Conservation (phyloP, 345 rosid species). For the Excoecaria cochinchinensis region DNA sequence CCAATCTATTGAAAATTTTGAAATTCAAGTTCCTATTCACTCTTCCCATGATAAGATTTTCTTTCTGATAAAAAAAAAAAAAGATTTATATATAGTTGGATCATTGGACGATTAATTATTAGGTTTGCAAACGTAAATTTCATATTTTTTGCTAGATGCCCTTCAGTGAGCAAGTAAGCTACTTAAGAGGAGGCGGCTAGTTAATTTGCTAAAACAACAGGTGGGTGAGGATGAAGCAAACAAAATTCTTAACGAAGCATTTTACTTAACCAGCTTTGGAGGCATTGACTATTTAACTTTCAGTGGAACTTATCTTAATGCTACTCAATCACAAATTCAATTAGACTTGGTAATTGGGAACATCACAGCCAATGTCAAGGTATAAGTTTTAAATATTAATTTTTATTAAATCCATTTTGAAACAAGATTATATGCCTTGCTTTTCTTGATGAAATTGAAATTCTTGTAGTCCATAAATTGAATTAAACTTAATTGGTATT, state of each 20-base stretch:
- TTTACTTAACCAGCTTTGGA: slow-evolving; percentile 30
- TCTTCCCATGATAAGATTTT: too few relatives aligned
- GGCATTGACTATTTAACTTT: slow-evolving; percentile 18
- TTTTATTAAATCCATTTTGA: background rate
- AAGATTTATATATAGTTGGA: too few relatives aligned
- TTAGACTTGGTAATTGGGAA: background rate
- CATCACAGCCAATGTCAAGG: background rate
- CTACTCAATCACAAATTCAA: background rate
- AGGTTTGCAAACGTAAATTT: too few relatives aligned
- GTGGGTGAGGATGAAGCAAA: slow-evolving; percentile 10
- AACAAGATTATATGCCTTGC: too few relatives aligned
- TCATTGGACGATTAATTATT: too few relatives aligned
- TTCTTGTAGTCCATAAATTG: too few relatives aligned
- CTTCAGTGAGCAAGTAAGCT: slow-evolving; percentile 7
- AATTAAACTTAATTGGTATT: too few relatives aligned
- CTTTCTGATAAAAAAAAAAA: too few relatives aligned
- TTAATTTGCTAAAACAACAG: background rate
- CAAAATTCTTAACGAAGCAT: slow-evolving; percentile 1
- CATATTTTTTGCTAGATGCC: background rate
- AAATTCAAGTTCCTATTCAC: too few relatives aligned
- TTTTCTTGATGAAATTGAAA: too few relatives aligned
- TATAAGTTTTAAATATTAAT: background rate
- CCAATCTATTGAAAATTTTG: too few relatives aligned
- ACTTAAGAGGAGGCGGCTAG: slow-evolving; percentile 23
- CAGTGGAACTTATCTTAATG: background rate